These are phyloP conservation scores for Coelastrella sp. DNA, from an alignment of 139 green algal species.

Conservation along the genomic window DNA sequence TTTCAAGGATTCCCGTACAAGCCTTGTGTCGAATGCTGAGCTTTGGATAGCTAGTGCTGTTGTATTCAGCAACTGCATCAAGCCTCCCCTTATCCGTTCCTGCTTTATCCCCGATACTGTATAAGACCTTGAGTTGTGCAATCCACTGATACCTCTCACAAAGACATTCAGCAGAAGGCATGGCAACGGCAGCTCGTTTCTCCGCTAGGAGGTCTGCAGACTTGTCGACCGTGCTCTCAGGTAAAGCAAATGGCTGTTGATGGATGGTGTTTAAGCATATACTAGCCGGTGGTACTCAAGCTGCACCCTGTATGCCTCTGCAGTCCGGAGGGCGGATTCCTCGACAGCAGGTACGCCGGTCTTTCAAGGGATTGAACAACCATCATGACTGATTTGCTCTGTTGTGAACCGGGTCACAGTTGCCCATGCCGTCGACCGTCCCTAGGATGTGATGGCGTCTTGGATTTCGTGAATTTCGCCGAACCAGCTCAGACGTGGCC, in stretches of 20 bases:
- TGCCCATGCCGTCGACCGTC: neutral
- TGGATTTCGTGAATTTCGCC: too few species aligned
- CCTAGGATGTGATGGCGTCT: too few species aligned
- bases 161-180: neutral
- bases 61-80: neutral
- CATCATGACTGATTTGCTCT: neutral
- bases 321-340: neutral
- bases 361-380: neutral
- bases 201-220: neutral
- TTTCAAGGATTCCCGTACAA: neutral
- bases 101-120: neutral
- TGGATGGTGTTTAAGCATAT: neutral
- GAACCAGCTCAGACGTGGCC: too few species aligned
- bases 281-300: neutral
- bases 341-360: neutral
- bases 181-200: neutral
- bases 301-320: neutral
- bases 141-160: neutral
- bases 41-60: neutral
- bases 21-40: too few species aligned
- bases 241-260: neutral
- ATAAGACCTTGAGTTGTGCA: neutral
- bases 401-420: neutral
- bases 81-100: neutral
- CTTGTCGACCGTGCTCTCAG: neutral